Percentiles rank a stretch among this genome's conserved stretches.
phyloP scores from a whole-genome alignment of 495 filamentous ascomycete genomes.

The Pseudotulostoma volvatum region DNA sequence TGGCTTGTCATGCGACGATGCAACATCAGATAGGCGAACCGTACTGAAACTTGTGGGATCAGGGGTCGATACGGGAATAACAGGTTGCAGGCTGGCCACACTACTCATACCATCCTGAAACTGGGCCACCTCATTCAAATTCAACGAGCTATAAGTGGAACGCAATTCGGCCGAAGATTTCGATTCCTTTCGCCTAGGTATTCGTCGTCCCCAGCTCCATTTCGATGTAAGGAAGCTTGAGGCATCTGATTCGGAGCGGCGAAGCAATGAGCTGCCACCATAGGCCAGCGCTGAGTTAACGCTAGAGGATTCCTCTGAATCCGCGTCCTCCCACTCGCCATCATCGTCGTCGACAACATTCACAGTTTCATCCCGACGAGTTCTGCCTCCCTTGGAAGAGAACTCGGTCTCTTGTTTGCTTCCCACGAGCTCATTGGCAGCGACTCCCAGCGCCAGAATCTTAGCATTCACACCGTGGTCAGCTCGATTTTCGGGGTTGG shows the following conservation, averaged over 20 bases:
- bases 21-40: conserved; percentile 28
- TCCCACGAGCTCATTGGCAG: conserved; percentile 35
- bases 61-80: conserved; percentile 42
- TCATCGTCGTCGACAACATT: conserved; percentile 23
- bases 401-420: conserved; percentile 2
- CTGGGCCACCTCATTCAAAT: conserved; percentile 6
- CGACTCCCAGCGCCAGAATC: conserved; percentile 38
- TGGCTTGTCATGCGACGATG: conserved; percentile 29
- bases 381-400: conserved; percentile 23
- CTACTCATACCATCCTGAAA: conserved; percentile 14
- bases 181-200: conserved; percentile 25
- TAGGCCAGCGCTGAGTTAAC: conserved; percentile 41
- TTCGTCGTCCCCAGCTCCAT: conserved; percentile 45
- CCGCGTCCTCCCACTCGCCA: conserved; percentile 47
- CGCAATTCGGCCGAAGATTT: conserved; percentile 18
- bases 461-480: conserved; percentile 36
- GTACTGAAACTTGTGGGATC: conserved; percentile 45
- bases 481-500: conserved; percentile 14
- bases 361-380: conserved; percentile 14
- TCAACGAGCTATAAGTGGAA: conserved; percentile 8
- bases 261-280: conserved; percentile 24
- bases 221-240: conserved; percentile 36
- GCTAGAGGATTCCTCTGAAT: conserved; percentile 35
- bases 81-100: conserved; percentile 26
- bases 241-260: conserved; percentile 32